Base-by-base conservation (phyloP, 108 stramenopile genomes). In the Cyclotella baltica region DNA sequence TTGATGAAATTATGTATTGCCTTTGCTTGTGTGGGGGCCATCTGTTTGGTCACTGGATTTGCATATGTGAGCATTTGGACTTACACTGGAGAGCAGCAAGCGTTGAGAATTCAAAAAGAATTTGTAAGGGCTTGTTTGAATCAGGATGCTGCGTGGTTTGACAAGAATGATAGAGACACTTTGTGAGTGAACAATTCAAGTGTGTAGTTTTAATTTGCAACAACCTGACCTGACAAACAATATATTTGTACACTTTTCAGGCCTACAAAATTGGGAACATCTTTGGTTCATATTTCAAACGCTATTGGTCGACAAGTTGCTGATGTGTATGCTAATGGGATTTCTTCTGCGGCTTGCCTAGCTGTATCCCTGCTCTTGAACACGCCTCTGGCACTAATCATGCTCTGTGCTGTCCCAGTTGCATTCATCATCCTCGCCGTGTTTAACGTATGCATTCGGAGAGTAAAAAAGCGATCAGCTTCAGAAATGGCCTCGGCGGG, bases 71-170 rank as follows among this genome's bases (percentile, higher is more conserved):
- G 69, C 20, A 67, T 83, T 18, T 83, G 82, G 82, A 83, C 82
- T 4, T 78, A 74, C 35, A 83, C 82, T 0, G 82, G 82, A 1
- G 77, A 83, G 52, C 62, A 74, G 27, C 82, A 83, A 48, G 72
- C 77, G 5, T 52, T 83, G 38, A 34, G 82, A 56, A 83, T 83
- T 30, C 73, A 83, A 38, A 73, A 74, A 20, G 51, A 68, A 16
- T 83, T 83, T 47, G 77, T 83, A 8, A 13, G 62, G 3, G 46
- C 82, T 8, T 64, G 64, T 67, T 67, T 83, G 58, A 77, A 83
- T 51, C 82, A 83, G 30, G 82, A 83, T 59, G 82, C 82, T 22
- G 72, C 57, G 5, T 78, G 73, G 82, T 83, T 78, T 73, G 82
- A 83, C 47, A 70, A 38, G n/a, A 78, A 78, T 46, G 62, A 83